Evolutionary conservation across 371 early-diverging fungal species (phyloP).

Genomic region (Apophysomyces variabilis): DNA sequence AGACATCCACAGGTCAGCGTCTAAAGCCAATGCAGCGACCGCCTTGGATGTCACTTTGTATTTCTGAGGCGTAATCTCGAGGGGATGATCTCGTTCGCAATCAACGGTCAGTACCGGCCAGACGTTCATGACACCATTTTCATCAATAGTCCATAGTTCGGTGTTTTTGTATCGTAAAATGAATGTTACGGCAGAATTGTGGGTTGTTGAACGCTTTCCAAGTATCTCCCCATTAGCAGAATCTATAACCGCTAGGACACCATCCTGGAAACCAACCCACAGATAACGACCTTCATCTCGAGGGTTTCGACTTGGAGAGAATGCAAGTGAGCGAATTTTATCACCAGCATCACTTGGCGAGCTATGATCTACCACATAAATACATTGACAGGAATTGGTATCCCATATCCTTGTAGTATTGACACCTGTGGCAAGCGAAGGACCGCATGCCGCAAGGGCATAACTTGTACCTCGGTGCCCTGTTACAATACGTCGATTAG

Average conservation of each 20-base stretch:
- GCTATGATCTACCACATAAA: constrained; percentile 18
- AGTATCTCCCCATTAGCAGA: constrained; percentile 47
- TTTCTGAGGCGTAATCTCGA: not conserved
- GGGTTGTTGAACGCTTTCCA: constrained; percentile 56
- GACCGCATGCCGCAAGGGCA: constrained; percentile 27
- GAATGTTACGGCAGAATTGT: constrained; percentile 62
- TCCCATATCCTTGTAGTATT: constrained; percentile 30
- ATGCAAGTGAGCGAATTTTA: constrained; percentile 32
- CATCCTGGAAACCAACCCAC: constrained; percentile 70
- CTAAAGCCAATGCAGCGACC: constrained; percentile 49
- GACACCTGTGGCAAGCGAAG: constrained; percentile 28
- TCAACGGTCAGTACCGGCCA: constrained; percentile 53
- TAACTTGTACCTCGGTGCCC: constrained; percentile 24
- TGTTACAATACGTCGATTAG: constrained; percentile 10
- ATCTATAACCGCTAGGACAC: constrained; percentile 63
- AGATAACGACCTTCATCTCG: constrained; percentile 51
- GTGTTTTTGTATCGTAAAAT: constrained; percentile 60
- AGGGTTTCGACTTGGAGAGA: constrained; percentile 45
- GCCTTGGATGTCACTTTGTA: constrained; percentile 17
- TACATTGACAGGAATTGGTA: constrained; percentile 11
- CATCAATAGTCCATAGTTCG: constrained; percentile 79
- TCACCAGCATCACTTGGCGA: constrained; percentile 28
- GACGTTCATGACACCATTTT: constrained; percentile 68
- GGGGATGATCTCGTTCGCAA: constrained; percentile 26
- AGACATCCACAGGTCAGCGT: constrained; percentile 60